Evolutionary conservation across 768 basidiomycete species (phyloP), one percentile per base, ranked within the genome.

Genomic region (Xanthoconium stramineum): DNA sequence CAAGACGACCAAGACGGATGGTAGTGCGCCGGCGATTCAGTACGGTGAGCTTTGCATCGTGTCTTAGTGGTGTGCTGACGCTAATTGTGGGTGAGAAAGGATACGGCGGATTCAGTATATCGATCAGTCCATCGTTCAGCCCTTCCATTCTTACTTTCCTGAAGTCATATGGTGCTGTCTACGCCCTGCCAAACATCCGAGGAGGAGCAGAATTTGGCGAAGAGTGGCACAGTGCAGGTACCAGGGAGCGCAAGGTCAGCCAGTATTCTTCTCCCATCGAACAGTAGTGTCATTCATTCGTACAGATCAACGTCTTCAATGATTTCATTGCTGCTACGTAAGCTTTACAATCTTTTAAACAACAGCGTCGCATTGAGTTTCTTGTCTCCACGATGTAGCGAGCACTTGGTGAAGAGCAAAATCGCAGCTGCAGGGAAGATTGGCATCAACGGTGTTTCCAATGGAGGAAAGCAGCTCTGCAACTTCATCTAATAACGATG

Each of bases 311-410:
- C 54, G 84, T 83, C 52, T 93, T 90, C 63, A 77, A 92, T 62
- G 91, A 94, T 67, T 93, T 93, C 71, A 87, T 89, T 59, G 82
- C 87, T 8, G 89, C 88, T 32, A 83, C 85, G 89, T 89, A 74
- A 63, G 83, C 72, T 14, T 40, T 30, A 8, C 17, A 9, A 5
- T 28, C 40, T 43, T 53, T 36, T 8, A 1, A 45, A 28, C 7
- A 7, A 37, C 8, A 33, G 5, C 5, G 14, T 20, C 20, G 3
- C 5, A 39, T 29, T 53, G 39, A 67, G 7, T 30, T 29, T 43
- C 29, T 33, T 49, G 39, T 24, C 42, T 47, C 13, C 19, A 6
- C 7, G 39, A 28, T 64, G 5, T 56, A 91, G 88, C 20, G 76
- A 90, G 65, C 84, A 82, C 66, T 80, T 93, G 32, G 82, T 89